Evolutionary conservation across 352 stramenopile genomes (phyloP).

Genomic region (Phytophthora melonis): DNA sequence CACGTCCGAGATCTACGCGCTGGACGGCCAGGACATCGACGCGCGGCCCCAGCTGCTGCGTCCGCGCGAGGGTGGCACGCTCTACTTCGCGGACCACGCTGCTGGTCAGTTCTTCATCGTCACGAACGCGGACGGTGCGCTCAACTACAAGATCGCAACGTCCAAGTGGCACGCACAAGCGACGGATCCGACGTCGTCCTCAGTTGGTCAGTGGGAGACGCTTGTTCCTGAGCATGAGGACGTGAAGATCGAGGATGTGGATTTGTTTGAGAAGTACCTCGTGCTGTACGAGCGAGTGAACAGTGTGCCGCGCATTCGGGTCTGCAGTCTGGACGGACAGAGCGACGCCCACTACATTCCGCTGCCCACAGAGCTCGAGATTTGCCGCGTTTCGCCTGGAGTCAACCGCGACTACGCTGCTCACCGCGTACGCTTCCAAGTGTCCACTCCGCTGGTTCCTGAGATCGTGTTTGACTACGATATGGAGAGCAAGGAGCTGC

Average conservation of each 20-base stretch:
- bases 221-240: constrained; percentile 62
- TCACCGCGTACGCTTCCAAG: constrained; percentile 69
- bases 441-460: constrained; percentile 76
- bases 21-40: constrained; percentile 35
- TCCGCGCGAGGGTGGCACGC: constrained; percentile 56
- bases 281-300: constrained; percentile 85
- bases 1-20: constrained; percentile 84
- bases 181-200: not conserved
- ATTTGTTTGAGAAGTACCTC: constrained; percentile 83
- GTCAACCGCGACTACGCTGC: constrained; percentile 85
- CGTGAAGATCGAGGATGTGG: constrained; percentile 91
- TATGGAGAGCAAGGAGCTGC: constrained; percentile 53
- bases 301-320: constrained; percentile 79
- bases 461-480: constrained; percentile 88
- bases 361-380: constrained; percentile 63
- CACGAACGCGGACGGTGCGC: constrained; percentile 75
- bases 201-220: constrained; percentile 45
- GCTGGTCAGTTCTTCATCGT: constrained; percentile 79
- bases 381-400: constrained; percentile 71
- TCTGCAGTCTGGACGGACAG: constrained; percentile 41
- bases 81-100: constrained; percentile 90
- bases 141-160: constrained; percentile 83
- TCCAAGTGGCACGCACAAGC: constrained; percentile 16
- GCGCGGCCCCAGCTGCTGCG: constrained; percentile 58
- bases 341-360: constrained; percentile 55